Evolutionary conservation across 441 rosid species (phyloP).

Genomic region (Pelargonium australe): DNA sequence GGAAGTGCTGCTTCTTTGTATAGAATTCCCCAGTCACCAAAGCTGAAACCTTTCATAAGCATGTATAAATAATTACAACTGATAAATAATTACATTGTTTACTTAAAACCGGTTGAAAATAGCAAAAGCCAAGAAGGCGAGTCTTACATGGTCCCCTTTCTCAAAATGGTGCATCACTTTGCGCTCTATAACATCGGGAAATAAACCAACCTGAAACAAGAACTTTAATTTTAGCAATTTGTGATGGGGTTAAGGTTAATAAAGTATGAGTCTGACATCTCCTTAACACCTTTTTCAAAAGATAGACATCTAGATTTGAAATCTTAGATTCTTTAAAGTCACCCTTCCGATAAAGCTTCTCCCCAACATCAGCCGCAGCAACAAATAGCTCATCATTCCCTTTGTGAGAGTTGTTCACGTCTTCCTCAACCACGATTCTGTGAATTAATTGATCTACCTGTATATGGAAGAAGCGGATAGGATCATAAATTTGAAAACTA

Average conservation of each 20-base stretch:
- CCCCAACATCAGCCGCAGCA: constrained; percentile 64
- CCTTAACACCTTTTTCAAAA: constrained; percentile 51
- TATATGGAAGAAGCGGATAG: not conserved
- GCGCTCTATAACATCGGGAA: constrained; percentile 73
- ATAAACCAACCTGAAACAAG: constrained; percentile 59
- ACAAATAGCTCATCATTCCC: constrained; percentile 38
- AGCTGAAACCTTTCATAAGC: constrained; percentile 63
- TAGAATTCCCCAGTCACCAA: constrained; percentile 80
- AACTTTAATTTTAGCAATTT: constrained; percentile 14
- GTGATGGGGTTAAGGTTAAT: not conserved
- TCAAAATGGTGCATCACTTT: constrained; percentile 64
- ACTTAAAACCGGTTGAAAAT: not conserved
- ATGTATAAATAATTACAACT: constrained; percentile 11
- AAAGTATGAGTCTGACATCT: not conserved
- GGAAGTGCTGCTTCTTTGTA: constrained; percentile 63
- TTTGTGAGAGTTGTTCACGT: constrained; percentile 33
- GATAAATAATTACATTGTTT: constrained; percentile 2
- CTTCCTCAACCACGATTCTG: constrained; percentile 74
- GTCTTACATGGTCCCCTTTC: constrained; percentile 64
- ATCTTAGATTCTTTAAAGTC: constrained; percentile 63
- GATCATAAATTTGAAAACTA: not conserved
- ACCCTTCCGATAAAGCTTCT: constrained; percentile 58
- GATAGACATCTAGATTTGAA: constrained; percentile 46
- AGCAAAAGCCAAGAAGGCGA: constrained; percentile 12
- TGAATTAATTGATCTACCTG: constrained; percentile 87